Conservation (phyloP, 176 grass and related monocot species). For the Saccharum spontaneum region DNA sequence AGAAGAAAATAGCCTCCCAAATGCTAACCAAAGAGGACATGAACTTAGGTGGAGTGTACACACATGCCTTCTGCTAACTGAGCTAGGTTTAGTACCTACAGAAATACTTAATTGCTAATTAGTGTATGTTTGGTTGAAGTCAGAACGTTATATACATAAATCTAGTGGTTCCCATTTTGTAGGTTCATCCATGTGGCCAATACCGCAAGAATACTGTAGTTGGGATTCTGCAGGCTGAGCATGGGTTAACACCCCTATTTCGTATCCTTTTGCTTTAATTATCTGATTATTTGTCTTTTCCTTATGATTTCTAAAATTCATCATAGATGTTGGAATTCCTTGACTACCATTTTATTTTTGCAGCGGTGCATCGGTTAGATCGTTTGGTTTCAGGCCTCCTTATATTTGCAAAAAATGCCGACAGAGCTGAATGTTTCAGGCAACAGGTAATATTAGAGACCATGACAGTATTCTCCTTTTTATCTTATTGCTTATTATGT, state of each 20-base stretch:
- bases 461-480: slow-evolving; percentile 12
- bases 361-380: slow-evolving; percentile 94
- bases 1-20: background rate
- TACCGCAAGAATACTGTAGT: slow-evolving; percentile 94
- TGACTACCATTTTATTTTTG: slow-evolving; percentile 64
- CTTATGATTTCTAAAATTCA: background rate
- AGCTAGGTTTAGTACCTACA: background rate
- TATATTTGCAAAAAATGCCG: slow-evolving; percentile 90
- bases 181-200: slow-evolving; percentile 98
- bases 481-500: slow-evolving; percentile 7
- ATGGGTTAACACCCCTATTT: slow-evolving; percentile 72
- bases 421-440: slow-evolving; percentile 82
- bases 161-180: background rate
- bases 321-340: slow-evolving; percentile 39
- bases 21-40: background rate
- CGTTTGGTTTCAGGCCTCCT: slow-evolving; percentile 97
- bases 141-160: background rate
- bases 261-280: slow-evolving; percentile 74
- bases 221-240: slow-evolving; percentile 89
- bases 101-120: background rate
- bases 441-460: slow-evolving; percentile 58
- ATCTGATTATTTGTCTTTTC: slow-evolving; percentile 23
- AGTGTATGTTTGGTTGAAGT: slow-evolving; percentile 21
- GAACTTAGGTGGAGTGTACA: background rate
- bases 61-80: background rate